phyloP scores from a whole-genome alignment of 1,284 basidiomycete species.

The Clitocybe nebularis region DNA sequence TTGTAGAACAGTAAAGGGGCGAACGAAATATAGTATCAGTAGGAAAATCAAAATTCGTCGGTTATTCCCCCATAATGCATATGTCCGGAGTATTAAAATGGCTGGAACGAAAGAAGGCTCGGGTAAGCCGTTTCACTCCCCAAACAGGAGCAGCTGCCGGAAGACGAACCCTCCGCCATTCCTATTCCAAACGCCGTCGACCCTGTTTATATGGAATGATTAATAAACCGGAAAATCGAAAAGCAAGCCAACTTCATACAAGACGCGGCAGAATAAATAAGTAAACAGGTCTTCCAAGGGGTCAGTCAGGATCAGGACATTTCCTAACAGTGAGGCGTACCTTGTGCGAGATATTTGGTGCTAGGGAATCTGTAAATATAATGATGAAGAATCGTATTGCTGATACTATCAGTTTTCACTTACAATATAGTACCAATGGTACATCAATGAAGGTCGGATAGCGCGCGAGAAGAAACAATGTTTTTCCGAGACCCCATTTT shows the following conservation, averaged over 20 bases:
- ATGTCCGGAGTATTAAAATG: slow-evolving; percentile 20
- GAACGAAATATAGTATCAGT: slow-evolving; percentile 7
- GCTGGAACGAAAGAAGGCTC: slow-evolving; percentile 4
- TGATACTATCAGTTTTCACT: slow-evolving; percentile 1
- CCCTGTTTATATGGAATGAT: slow-evolving; percentile 2
- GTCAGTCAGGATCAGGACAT: neutral
- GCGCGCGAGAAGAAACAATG: slow-evolving; percentile 12
- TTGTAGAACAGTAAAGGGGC: too few relatives aligned
- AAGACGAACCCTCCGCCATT: slow-evolving; percentile 11
- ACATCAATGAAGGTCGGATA: slow-evolving; percentile 15
- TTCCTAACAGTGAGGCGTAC: neutral
- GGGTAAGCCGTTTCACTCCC: neutral
- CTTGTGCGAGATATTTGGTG: slow-evolving; percentile 3
- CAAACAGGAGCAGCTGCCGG: neutral
- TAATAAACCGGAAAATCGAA: neutral
- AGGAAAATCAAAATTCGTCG: slow-evolving; percentile 15
- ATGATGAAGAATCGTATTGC: neutral
- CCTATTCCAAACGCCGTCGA: slow-evolving; percentile 13
- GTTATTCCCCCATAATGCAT: slow-evolving; percentile 17
- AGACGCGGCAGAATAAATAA: slow-evolving; percentile 8
- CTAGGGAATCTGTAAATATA: slow-evolving; percentile 7
- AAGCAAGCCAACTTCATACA: slow-evolving; percentile 3
- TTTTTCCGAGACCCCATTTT: slow-evolving; percentile 11
- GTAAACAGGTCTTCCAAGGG: slow-evolving; percentile 5
- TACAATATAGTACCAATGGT: slow-evolving; percentile 12